Conservation (phyloP, 495 filamentous ascomycete species). For the Lophium mytilinum region DNA sequence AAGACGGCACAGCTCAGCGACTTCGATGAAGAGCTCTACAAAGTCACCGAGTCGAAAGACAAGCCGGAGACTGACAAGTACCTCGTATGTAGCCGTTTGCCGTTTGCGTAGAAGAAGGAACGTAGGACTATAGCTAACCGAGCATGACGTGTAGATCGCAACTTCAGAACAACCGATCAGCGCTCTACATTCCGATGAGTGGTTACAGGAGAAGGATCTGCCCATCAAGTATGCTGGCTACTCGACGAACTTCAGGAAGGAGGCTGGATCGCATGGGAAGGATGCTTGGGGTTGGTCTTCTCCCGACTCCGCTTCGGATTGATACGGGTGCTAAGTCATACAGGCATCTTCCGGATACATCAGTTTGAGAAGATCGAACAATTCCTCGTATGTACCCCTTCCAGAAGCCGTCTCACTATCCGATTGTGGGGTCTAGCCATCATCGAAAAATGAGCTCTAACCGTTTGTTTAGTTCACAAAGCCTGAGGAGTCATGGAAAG, state of each 20-base stretch:
- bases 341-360: constrained; percentile 80
- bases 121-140: background rate
- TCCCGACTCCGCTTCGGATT: too few relatives aligned
- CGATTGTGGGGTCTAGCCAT: too few relatives aligned
- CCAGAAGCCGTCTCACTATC: too few relatives aligned
- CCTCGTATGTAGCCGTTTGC: constrained; percentile 33
- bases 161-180: constrained; percentile 94
- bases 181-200: constrained; percentile 86
- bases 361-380: constrained; percentile 83
- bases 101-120: too few relatives aligned
- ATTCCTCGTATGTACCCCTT: constrained; percentile 2
- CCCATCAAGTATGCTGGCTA: constrained; percentile 92
- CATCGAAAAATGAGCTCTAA: too few relatives aligned
- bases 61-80: constrained; percentile 89
- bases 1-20: constrained; percentile 96
- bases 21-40: constrained; percentile 96
- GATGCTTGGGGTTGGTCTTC: constrained; percentile 72
- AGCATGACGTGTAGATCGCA: constrained; percentile 51
- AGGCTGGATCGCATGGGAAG: constrained; percentile 68
- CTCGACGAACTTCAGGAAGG: constrained; percentile 87
- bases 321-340: too few relatives aligned
- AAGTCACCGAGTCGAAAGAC: constrained; percentile 73
- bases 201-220: constrained; percentile 75
- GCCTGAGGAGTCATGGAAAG: constrained; percentile 90
- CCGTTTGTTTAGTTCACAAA: constrained; percentile 50